phyloP scores from a whole-genome alignment of 495 filamentous ascomycete species.

The Hypoxylon fragiforme region DNA sequence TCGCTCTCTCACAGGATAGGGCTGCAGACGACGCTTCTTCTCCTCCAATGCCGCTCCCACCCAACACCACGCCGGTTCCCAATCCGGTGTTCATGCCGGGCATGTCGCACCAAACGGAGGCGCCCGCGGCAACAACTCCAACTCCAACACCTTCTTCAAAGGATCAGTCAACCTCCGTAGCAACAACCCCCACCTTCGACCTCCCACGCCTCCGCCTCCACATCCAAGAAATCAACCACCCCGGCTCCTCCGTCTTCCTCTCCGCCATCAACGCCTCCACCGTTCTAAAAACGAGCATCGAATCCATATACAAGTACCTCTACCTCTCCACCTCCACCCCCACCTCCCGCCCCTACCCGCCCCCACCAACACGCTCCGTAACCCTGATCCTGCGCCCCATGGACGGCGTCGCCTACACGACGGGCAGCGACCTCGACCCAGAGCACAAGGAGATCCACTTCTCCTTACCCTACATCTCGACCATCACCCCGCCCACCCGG shows the following conservation, averaged over 20 bases:
- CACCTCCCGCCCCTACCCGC: constrained; percentile 59
- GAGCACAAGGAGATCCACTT: constrained; percentile 97
- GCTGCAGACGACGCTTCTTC: neutral
- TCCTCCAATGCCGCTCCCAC: constrained; percentile 31
- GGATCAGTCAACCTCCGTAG: constrained; percentile 19
- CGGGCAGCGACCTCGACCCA: constrained; percentile 74
- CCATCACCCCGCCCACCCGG: constrained; percentile 43
- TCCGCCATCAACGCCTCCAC: constrained; percentile 57
- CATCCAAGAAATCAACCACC: constrained; percentile 68
- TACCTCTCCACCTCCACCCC: constrained; percentile 54
- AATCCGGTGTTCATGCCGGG: constrained; percentile 35
- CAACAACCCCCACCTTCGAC: constrained; percentile 14
- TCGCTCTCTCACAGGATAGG: constrained; percentile 9
- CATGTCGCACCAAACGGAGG: constrained; percentile 28
- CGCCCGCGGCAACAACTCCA: neutral
- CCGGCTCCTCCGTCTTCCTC: constrained; percentile 66
- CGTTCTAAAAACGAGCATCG: constrained; percentile 63
- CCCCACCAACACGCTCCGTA: constrained; percentile 68
- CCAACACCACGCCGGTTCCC: constrained; percentile 38
- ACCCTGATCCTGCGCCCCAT: constrained; percentile 82
- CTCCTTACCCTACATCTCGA: constrained; percentile 71
- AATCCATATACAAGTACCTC: constrained; percentile 52
- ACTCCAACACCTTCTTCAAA: too few relatives aligned
- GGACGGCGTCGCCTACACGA: constrained; percentile 86
- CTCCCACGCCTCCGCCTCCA: constrained; percentile 72